These are phyloP conservation scores for Mychonastes homosphaera DNA, from an alignment of 139 green algal genomes.

Conservation along the genomic window DNA sequence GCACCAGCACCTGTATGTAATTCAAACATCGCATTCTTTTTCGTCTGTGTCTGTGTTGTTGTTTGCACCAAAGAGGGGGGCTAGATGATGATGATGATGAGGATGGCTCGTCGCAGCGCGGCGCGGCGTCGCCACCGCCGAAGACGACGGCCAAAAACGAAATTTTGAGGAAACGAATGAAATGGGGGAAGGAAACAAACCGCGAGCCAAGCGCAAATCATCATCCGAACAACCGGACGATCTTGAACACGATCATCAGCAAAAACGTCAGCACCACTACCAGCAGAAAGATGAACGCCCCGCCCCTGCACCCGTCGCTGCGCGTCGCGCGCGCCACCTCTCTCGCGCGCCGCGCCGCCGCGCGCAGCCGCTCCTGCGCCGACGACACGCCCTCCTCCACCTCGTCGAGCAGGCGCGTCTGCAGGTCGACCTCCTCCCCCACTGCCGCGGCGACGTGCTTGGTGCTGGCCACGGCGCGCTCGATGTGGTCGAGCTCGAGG, in stretches of 20 bases:
- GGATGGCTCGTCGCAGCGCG: too few species aligned
- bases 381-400: constrained; percentile 73
- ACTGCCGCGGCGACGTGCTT: constrained; percentile 83
- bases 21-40: too few species aligned
- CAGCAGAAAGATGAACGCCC: constrained; percentile 47
- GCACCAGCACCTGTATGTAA: too few species aligned
- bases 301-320: constrained; percentile 37
- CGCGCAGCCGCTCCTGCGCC: constrained; percentile 45
- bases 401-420: constrained; percentile 73
- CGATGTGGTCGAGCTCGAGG: constrained; percentile 55
- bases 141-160: too few species aligned
- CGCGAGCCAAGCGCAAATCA: too few species aligned
- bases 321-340: constrained; percentile 38
- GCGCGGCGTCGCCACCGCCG: too few species aligned
- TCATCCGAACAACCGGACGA: constrained; percentile 22
- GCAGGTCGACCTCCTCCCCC: constrained; percentile 77
- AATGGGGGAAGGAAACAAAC: too few species aligned
- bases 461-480: constrained; percentile 54
- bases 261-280: constrained; percentile 52
- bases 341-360: constrained; percentile 35
- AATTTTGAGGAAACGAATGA: too few species aligned
- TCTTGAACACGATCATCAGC: constrained; percentile 42
- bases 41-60: too few species aligned
- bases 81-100: too few species aligned
- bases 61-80: too few species aligned